These are phyloP conservation scores for Debaryomyces coudertii DNA, from an alignment of 1,139 yeast genomes.

Conservation along the genomic window DNA sequence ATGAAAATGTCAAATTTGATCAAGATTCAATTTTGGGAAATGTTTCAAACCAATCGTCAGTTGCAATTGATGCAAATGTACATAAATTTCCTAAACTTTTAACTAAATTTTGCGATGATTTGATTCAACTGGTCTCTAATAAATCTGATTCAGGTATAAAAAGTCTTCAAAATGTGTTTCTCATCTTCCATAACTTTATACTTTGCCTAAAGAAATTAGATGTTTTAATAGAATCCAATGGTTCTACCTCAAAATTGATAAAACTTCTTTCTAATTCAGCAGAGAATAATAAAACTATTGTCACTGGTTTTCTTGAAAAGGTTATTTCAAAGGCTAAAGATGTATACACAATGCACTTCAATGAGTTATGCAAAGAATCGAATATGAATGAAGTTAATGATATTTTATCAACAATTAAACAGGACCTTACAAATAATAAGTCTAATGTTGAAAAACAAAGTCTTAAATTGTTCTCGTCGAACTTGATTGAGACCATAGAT, in stretches of 20 bases:
- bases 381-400: slow-evolving; percentile 1
- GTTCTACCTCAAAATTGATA: slow-evolving; percentile 6
- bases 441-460: background rate
- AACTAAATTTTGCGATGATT: slow-evolving; percentile 13
- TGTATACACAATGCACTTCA: slow-evolving; percentile 15
- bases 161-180: slow-evolving; percentile 16
- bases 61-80: slow-evolving; percentile 9
- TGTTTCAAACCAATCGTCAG: slow-evolving; percentile 11
- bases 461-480: slow-evolving; percentile 22
- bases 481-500: slow-evolving; percentile 31
- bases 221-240: slow-evolving; percentile 12
- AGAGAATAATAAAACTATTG: background rate
- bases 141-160: background rate
- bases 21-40: slow-evolving; percentile 13
- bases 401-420: slow-evolving; percentile 9
- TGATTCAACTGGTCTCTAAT: slow-evolving; percentile 8
- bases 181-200: slow-evolving; percentile 27
- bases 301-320: background rate
- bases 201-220: slow-evolving; percentile 25
- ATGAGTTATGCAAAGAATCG: background rate
- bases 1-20: slow-evolving; percentile 19
- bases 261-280: slow-evolving; percentile 2
- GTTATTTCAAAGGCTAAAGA: slow-evolving; percentile 3
- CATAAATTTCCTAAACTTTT: slow-evolving; percentile 11
- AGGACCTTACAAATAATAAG: background rate